Evolutionary conservation across 441 rosid genomes (phyloP).

Genomic region (Euphorbia corollata): DNA sequence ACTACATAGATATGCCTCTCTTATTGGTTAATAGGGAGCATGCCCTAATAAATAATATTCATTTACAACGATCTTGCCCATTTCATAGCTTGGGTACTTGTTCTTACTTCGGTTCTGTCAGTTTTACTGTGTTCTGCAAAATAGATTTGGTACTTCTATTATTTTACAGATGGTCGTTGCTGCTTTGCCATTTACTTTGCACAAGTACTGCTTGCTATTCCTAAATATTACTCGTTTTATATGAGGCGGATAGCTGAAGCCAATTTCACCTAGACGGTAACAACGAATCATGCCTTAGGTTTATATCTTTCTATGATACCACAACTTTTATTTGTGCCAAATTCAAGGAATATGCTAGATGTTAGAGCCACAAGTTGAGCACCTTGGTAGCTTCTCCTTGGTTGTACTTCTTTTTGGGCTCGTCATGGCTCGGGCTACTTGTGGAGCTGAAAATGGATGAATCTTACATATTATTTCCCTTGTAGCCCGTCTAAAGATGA

Average conservation of each 20-base stretch:
- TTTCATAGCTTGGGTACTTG: background rate
- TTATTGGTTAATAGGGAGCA: background rate
- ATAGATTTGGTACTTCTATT: background rate
- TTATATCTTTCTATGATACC: background rate
- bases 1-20: background rate
- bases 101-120: background rate
- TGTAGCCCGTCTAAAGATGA: background rate
- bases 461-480: background rate
- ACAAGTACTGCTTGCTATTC: background rate
- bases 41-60: background rate
- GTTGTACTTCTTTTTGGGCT: background rate
- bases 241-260: background rate
- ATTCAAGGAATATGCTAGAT: background rate
- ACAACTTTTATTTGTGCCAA: background rate
- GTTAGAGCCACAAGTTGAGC: background rate
- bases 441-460: background rate
- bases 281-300: background rate
- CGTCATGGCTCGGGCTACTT: background rate
- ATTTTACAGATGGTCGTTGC: slow-evolving; percentile 2
- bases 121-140: background rate
- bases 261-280: slow-evolving; percentile 3
- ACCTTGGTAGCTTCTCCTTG: background rate
- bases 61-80: background rate
- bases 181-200: background rate
- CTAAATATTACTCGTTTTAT: background rate